phyloP scores from a whole-genome alignment of 192 early-diverging fungal genomes.

The Geosiphon pyriformis region DNA sequence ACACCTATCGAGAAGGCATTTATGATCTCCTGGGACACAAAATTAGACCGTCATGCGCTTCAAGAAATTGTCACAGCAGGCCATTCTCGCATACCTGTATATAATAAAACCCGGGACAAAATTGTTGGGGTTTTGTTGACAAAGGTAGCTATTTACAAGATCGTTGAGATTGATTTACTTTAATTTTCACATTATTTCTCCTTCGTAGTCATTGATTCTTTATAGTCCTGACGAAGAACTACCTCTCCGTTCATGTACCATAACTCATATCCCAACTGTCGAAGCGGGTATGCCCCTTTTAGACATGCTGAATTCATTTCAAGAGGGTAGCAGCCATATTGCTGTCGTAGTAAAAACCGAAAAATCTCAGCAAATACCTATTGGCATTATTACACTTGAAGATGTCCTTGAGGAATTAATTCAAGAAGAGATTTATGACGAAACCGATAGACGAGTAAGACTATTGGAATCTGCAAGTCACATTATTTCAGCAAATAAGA shows the following conservation, averaged over 20 bases:
- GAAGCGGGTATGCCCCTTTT: constrained; percentile 33
- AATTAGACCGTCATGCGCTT: constrained; percentile 46
- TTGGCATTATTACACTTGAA: constrained; percentile 72
- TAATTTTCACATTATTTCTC: no score
- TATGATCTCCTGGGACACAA: constrained; percentile 32
- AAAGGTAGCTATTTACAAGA: constrained; percentile 22
- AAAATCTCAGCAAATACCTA: constrained; percentile 16
- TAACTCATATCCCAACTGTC: constrained; percentile 34
- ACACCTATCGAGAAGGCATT: constrained; percentile 46
- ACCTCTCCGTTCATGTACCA: constrained; percentile 42
- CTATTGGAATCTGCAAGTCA: no score
- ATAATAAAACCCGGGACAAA: constrained; percentile 31
- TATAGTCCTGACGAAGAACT: constrained; percentile 53
- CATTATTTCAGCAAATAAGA: no score
- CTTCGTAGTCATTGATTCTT: constrained; percentile 51
- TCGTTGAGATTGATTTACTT: no score
- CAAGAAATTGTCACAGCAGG: constrained; percentile 53
- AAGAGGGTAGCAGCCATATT: constrained; percentile 75
- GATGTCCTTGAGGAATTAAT: constrained; percentile 82
- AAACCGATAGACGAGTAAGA: constrained; percentile 49
- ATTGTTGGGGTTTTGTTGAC: constrained; percentile 24
- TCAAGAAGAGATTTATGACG: constrained; percentile 75
- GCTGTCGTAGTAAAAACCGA: constrained; percentile 44
- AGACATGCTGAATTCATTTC: constrained; percentile 74
- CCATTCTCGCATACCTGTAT: constrained; percentile 64